Conservation (phyloP, 441 rosid genomes). For the Jatropha podagrica region DNA sequence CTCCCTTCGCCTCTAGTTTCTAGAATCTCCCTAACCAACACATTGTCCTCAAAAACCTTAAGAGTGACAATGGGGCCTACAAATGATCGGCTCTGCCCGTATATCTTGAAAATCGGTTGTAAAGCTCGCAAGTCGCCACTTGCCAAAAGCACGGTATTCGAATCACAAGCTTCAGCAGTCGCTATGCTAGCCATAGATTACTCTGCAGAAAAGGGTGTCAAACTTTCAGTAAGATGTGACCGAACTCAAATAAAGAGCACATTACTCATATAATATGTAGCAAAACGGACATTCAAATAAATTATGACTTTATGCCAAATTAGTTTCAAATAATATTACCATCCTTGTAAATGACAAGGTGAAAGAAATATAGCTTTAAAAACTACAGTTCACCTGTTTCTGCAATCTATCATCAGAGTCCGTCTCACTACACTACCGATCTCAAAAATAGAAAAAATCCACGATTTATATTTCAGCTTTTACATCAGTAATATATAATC, state of each 20-base stretch:
- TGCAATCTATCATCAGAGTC: neutral
- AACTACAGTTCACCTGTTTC: neutral
- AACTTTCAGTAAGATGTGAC: neutral
- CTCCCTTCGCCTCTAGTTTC: slow-evolving; percentile 76
- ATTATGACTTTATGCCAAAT: neutral
- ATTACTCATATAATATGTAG: neutral
- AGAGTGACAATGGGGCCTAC: slow-evolving; percentile 71
- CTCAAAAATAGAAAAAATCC: neutral
- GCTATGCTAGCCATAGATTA: slow-evolving; percentile 53
- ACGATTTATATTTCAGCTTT: neutral
- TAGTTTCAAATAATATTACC: neutral
- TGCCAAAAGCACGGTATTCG: slow-evolving; percentile 50
- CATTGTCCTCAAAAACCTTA: slow-evolving; percentile 85
- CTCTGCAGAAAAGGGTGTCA: slow-evolving; percentile 15
- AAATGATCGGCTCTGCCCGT: slow-evolving; percentile 64
- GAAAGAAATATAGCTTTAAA: neutral
- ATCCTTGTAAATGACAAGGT: neutral
- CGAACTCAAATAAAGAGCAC: neutral
- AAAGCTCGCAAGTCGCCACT: slow-evolving; percentile 72
- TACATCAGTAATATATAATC: neutral
- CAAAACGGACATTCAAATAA: neutral
- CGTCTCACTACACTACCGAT: neutral
- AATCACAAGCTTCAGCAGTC: slow-evolving; percentile 82
- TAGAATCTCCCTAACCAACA: slow-evolving; percentile 62
- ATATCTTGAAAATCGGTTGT: slow-evolving; percentile 64